These are phyloP conservation scores for Suillus occidentalis DNA, from an alignment of 768 basidiomycete species.

Conservation along the genomic window DNA sequence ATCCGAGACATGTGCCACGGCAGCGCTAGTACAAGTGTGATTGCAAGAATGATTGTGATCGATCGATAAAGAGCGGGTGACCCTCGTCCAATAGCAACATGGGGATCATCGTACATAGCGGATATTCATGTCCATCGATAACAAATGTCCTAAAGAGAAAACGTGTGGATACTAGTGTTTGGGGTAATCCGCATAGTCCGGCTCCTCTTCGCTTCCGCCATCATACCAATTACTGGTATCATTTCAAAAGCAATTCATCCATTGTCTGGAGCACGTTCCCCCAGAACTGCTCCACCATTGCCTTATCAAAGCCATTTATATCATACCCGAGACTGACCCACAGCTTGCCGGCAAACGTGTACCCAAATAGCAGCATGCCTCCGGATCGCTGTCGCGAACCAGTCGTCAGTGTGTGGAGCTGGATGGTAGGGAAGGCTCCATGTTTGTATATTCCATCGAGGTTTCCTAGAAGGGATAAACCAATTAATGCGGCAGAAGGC, in stretches of 20 bases:
- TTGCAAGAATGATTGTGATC: too few species aligned
- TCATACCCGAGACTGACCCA: constrained; percentile 85
- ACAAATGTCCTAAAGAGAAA: background rate
- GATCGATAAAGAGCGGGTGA: too few species aligned
- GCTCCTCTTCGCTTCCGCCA: background rate
- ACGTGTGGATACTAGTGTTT: background rate
- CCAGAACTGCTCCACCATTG: constrained; percentile 68
- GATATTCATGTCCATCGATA: background rate
- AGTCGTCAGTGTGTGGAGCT: constrained; percentile 75
- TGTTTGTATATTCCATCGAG: constrained; percentile 82
- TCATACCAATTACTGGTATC: background rate
- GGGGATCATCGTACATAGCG: background rate
- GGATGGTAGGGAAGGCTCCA: constrained; percentile 50
- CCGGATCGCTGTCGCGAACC: constrained; percentile 79
- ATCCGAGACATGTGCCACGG: too few species aligned
- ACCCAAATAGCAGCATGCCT: constrained; percentile 81
- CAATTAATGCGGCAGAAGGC: constrained; percentile 67
- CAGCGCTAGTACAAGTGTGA: too few species aligned
- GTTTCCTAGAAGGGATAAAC: constrained; percentile 82
- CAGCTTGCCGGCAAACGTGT: constrained; percentile 70
- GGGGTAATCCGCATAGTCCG: background rate
- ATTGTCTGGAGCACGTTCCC: constrained; percentile 51
- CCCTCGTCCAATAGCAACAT: background rate
- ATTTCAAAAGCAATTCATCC: constrained; percentile 53
- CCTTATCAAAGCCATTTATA: constrained; percentile 67